Conservation (phyloP, 176 grass and related monocot genomes). For the Musa itinerans region DNA sequence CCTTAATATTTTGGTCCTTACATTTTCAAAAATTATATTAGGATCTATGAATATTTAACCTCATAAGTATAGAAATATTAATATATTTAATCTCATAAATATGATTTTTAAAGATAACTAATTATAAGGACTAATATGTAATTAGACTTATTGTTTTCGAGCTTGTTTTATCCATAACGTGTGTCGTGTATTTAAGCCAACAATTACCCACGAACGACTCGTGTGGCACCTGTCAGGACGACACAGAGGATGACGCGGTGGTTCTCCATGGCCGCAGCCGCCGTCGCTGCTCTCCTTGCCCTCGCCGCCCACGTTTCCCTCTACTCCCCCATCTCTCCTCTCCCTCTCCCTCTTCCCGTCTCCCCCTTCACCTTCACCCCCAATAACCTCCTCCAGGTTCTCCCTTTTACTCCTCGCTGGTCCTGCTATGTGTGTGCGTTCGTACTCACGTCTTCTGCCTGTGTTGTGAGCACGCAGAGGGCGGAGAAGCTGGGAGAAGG, state of each 20-base stretch:
- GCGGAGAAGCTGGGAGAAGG: constrained; percentile 72
- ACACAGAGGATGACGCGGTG: not conserved
- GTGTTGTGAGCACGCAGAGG: constrained; percentile 12
- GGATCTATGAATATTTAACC: too few species aligned
- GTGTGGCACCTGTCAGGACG: too few species aligned
- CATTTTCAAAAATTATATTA: too few species aligned
- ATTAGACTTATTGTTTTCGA: too few species aligned
- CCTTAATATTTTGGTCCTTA: too few species aligned
- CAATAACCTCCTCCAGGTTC: constrained; percentile 67
- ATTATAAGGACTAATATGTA: too few species aligned
- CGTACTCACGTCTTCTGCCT: not conserved
- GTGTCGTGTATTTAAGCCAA: too few species aligned
- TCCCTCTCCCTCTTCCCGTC: constrained; percentile 20
- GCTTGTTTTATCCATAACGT: too few species aligned
- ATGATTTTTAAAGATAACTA: too few species aligned
- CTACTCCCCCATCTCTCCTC: constrained; percentile 47
- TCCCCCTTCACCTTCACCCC: constrained; percentile 17
- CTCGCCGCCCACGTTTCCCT: constrained; percentile 41
- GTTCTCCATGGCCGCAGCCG: constrained; percentile 22
- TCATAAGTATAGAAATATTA: too few species aligned
- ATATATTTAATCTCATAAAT: too few species aligned
- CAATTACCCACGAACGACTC: too few species aligned
- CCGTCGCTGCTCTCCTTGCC: constrained; percentile 20
- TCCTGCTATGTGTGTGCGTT: not conserved
- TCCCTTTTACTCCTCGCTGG: not conserved